phyloP scores from a whole-genome alignment of 2,329 filamentous ascomycete genomes.

The Rasamsonia emersonii region DNA sequence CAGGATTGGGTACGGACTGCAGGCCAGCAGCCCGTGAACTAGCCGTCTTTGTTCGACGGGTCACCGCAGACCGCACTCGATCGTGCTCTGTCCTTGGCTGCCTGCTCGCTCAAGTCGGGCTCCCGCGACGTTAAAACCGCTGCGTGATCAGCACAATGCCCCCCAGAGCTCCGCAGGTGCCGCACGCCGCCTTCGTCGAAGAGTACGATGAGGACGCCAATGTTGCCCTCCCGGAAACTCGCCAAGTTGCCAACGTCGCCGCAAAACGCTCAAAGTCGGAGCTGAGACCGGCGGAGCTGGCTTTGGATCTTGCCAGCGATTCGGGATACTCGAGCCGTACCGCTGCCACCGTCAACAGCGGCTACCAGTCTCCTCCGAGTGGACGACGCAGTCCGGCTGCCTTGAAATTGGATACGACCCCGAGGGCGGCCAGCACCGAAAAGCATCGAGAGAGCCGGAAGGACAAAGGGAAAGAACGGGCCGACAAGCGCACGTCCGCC shows the following conservation, averaged over 20 bases:
- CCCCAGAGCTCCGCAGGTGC: constrained; percentile 23
- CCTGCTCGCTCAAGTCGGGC: constrained; percentile 7
- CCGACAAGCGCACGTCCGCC: constrained; percentile 18
- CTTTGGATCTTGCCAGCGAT: constrained; percentile 47
- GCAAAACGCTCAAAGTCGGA: constrained; percentile 40
- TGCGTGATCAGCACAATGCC: constrained; percentile 23
- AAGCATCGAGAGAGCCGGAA: constrained; percentile 22
- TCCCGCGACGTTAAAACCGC: constrained; percentile 7
- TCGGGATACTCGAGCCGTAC: constrained; percentile 56
- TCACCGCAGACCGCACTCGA: neutral
- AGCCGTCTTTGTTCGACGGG: neutral
- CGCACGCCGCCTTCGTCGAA: constrained; percentile 35
- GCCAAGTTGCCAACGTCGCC: constrained; percentile 43
- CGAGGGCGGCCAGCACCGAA: constrained; percentile 20
- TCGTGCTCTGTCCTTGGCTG: neutral
- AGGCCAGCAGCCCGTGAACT: neutral
- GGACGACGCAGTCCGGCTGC: constrained; percentile 29
- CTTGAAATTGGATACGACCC: constrained; percentile 30
- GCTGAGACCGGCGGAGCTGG: constrained; percentile 25
- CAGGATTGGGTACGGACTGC: constrained; percentile 7
- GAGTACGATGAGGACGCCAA: constrained; percentile 40
- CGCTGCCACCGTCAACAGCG: constrained; percentile 43
- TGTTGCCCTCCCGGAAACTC: constrained; percentile 37
- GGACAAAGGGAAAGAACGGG: constrained; percentile 24
- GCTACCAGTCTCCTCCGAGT: constrained; percentile 41